These are phyloP conservation scores for Diutina neorugosa DNA, from an alignment of 1,139 yeast species.

Conservation along the genomic window DNA sequence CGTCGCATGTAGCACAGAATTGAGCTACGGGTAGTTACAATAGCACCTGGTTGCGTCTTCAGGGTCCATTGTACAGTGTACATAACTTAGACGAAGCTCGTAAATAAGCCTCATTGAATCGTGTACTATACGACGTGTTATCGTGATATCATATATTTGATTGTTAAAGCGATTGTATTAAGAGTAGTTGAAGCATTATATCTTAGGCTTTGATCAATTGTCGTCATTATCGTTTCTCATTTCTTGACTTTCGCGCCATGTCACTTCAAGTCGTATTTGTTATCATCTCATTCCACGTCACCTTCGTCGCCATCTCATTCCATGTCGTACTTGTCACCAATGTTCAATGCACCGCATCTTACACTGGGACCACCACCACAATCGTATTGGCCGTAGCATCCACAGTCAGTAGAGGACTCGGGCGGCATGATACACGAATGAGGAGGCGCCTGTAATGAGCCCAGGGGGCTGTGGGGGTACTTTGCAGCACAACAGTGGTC, in stretches of 20 bases:
- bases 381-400: conserved; percentile 1
- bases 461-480: background rate
- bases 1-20: too few species aligned
- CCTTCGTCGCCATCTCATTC: background rate
- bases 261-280: background rate
- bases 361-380: conserved; percentile 4
- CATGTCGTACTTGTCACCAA: conserved; percentile 3
- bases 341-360: conserved; percentile 3
- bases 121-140: too few species aligned
- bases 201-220: background rate
- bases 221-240: background rate
- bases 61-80: too few species aligned
- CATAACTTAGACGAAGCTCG: too few species aligned
- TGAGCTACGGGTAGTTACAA: too few species aligned
- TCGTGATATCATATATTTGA: background rate
- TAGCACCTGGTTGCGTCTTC: too few species aligned
- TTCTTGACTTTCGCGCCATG: background rate
- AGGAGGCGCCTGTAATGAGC: background rate
- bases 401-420: background rate
- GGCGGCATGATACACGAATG: background rate
- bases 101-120: too few species aligned
- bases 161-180: background rate
- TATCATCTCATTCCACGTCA: background rate
- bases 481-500: background rate
- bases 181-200: background rate